phyloP scores from a whole-genome alignment of 2,329 filamentous ascomycete species.

The Gaeumannomyces sp. region DNA sequence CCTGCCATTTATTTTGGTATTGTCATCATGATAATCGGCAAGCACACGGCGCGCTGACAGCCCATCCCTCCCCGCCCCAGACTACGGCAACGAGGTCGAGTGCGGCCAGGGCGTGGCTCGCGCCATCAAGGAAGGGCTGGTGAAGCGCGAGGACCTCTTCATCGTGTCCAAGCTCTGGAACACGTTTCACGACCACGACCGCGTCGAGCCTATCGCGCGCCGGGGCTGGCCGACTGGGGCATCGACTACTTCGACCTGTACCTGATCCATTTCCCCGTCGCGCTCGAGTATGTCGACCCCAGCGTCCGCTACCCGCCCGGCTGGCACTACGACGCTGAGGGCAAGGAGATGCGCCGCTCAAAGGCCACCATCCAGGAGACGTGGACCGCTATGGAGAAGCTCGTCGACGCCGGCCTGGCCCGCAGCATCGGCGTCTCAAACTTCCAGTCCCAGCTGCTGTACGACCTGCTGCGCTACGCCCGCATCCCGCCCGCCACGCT shows the following conservation, averaged over 20 bases:
- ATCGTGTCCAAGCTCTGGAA: conserved; percentile 93
- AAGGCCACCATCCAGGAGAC: conserved; percentile 74
- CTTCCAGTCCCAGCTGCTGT: conserved; percentile 71
- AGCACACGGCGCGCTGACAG: neutral
- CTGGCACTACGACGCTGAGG: conserved; percentile 66
- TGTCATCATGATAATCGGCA: neutral
- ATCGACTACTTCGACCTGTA: conserved; percentile 88
- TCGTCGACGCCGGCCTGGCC: conserved; percentile 63
- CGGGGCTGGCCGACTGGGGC: conserved; percentile 76
- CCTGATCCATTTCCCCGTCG: conserved; percentile 83
- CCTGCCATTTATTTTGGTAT: too few relatives aligned
- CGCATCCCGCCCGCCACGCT: conserved; percentile 68
- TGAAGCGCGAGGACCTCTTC: conserved; percentile 83
- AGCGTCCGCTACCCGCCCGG: conserved; percentile 71
- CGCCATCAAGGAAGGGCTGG: conserved; percentile 73
- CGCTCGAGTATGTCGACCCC: conserved; percentile 80
- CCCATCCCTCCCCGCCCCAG: conserved; percentile 31
- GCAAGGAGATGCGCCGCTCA: conserved; percentile 54
- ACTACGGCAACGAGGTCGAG: conserved; percentile 80
- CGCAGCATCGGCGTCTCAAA: conserved; percentile 76
- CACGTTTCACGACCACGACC: conserved; percentile 76
- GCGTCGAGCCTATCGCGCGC: conserved; percentile 67
- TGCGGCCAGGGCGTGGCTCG: conserved; percentile 69
- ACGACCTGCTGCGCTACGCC: conserved; percentile 75
- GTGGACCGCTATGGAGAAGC: conserved; percentile 72